These are phyloP conservation scores for Trichosporon inkin DNA, from an alignment of 1,284 basidiomycete genomes.

Conservation along the genomic window DNA sequence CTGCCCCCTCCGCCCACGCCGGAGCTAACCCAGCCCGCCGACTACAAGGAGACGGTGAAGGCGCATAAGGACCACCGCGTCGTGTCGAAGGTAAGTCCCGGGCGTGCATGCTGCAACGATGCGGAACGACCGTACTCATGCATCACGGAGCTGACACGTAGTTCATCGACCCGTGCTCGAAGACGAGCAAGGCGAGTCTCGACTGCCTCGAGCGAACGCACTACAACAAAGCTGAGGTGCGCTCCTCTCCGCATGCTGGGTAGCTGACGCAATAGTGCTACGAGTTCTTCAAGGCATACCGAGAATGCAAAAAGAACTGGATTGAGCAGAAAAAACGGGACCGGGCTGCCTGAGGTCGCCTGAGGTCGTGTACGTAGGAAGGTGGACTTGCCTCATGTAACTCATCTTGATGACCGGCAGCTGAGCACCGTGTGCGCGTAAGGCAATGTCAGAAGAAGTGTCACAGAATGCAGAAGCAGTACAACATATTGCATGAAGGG, in stretches of 20 bases:
- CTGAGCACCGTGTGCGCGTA: neutral
- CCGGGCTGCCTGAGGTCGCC: neutral
- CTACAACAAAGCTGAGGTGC: constrained; percentile 49
- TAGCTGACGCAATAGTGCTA: constrained; percentile 34
- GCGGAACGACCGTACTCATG: neutral
- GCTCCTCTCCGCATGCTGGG: constrained; percentile 5
- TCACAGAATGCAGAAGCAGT: neutral
- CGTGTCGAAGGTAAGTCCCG: constrained; percentile 35
- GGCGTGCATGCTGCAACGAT: neutral
- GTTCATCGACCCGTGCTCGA: constrained; percentile 48
- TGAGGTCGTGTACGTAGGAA: neutral
- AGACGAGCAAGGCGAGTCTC: constrained; percentile 45
- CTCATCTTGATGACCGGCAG: neutral
- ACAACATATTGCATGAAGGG: constrained; percentile 1
- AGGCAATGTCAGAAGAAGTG: neutral
- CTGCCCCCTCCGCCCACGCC: constrained; percentile 36
- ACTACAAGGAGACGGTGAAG: constrained; percentile 45
- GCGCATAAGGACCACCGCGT: constrained; percentile 24
- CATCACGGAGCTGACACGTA: constrained; percentile 20
- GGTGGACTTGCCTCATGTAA: neutral
- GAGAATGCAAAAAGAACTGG: constrained; percentile 50
- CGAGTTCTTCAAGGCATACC: constrained; percentile 49
- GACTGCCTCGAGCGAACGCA: constrained; percentile 48
- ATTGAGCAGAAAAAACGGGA: constrained; percentile 11
- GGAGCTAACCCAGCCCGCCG: constrained; percentile 41